These are phyloP conservation scores for Stemphylium beticola DNA, from an alignment of 2,329 filamentous ascomycete genomes.

Conservation along the genomic window DNA sequence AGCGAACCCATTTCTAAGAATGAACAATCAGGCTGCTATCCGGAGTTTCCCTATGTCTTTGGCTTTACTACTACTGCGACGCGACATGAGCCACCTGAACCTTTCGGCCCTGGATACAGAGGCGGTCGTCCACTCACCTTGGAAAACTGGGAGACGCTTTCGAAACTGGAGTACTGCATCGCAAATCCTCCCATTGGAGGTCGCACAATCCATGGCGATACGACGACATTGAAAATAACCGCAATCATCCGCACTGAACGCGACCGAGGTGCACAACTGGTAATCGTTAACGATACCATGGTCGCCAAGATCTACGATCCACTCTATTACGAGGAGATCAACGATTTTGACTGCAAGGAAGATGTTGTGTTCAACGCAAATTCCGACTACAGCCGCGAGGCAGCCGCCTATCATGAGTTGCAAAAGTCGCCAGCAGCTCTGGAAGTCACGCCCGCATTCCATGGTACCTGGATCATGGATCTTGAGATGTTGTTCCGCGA, in stretches of 20 bases:
- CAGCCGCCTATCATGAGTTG: not conserved
- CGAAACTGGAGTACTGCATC: not conserved
- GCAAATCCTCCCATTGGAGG: not conserved
- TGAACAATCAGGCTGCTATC: not conserved
- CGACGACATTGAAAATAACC: not conserved
- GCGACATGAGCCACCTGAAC: not conserved
- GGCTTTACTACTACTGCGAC: not conserved
- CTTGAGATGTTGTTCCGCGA: not conserved
- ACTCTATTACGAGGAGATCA: not conserved
- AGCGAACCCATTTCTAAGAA: too few relatives aligned
- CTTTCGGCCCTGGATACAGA: not conserved
- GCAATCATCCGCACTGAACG: not conserved
- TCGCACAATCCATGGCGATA: not conserved
- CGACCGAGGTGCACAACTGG: not conserved
- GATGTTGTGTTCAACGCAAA: not conserved
- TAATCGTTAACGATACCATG: not conserved
- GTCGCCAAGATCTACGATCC: slow-evolving; percentile 11
- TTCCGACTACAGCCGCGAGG: not conserved
- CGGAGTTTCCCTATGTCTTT: not conserved
- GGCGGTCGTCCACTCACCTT: not conserved
- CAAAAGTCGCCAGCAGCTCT: not conserved
- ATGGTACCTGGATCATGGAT: slow-evolving; percentile 1
- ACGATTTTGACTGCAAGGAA: not conserved
- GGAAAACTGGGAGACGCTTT: not conserved
- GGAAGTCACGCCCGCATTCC: not conserved